Base-by-base conservation (phyloP, 2,329 filamentous ascomycete genomes). In the Dendryphion nanum region DNA sequence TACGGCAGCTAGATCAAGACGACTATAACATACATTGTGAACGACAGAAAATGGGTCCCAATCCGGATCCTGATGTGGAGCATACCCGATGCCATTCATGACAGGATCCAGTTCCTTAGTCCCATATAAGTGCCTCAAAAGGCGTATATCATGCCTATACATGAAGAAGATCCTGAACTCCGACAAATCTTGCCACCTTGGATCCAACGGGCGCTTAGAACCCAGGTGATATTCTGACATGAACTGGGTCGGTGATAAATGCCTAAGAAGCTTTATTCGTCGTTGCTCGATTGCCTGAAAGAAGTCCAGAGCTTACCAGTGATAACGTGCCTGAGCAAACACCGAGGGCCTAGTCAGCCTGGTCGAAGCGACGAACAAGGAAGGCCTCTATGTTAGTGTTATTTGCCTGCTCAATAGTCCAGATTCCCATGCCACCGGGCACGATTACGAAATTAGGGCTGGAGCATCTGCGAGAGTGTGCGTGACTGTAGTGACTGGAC, bases 131-230 rank as follows among this genome's bases (percentile, higher is more conserved):
- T 26, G 23, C 8, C 8, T 8, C 23, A 26, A 26, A 8, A 26
- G 8, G 23, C 23, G n/a, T 26, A 66, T 39, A 69, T 75, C 36
- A 74, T 67, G 63, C 83, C 79, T 31, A 79, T 79, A 1, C 79
- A 79, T 1, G 80, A 77, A 36, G 72, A 72, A 5, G 83, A 72
- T 0, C 82, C 81, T 0, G 78, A 80, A 2, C 76, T 76, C 4
- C 75, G 78, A 79, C 81, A 85, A 6, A 84, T 65, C 40, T 83
- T 82, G 13, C 77, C 81, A 61, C 85, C 81, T 1, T 69, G 62
- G 0, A 83, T 76, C 76, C 78, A 85, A 26, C 82, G 69, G 18
- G 82, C 82, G n/a, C 69, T 66, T 2, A 68, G 62, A 20, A 80
- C 70, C 81, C 82, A 86, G 2, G 74, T 61, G 0, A 81, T 76